Evolutionary conservation across 2,329 filamentous ascomycete species (phyloP).

Genomic region (Cladosporium sp.): DNA sequence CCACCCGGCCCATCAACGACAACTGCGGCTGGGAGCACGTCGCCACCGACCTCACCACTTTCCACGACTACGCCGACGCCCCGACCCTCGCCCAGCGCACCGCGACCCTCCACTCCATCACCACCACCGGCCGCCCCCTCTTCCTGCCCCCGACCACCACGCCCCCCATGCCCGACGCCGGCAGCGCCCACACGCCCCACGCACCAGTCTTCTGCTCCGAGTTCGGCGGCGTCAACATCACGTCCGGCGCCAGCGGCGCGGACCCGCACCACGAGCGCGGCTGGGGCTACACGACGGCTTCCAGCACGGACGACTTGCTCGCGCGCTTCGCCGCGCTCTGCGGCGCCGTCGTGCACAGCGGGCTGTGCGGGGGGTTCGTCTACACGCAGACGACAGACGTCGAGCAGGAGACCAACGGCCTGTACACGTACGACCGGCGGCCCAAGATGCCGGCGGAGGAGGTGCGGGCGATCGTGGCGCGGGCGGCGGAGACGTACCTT

Average conservation of each 20-base stretch:
- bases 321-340: slow-evolving; percentile 53
- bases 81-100: slow-evolving; percentile 52
- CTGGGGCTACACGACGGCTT: slow-evolving; percentile 65
- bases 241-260: slow-evolving; percentile 36
- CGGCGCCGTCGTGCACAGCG: slow-evolving; percentile 51
- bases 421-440: slow-evolving; percentile 57
- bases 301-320: slow-evolving; percentile 53
- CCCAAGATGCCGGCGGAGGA: slow-evolving; percentile 54
- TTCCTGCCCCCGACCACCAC: slow-evolving; percentile 46
- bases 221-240: slow-evolving; percentile 63
- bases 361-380: slow-evolving; percentile 56
- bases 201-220: slow-evolving; percentile 61
- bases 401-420: slow-evolving; percentile 62
- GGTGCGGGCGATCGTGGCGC: slow-evolving; percentile 54
- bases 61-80: slow-evolving; percentile 61
- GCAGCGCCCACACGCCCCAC: slow-evolving; percentile 46
- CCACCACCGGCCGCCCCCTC: slow-evolving; percentile 50
- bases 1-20: slow-evolving; percentile 60
- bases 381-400: slow-evolving; percentile 59
- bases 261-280: slow-evolving; percentile 35
- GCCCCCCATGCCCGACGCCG: slow-evolving; percentile 34
- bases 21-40: slow-evolving; percentile 70
- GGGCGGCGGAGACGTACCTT: slow-evolving; percentile 43
- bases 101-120: slow-evolving; percentile 47
- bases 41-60: slow-evolving; percentile 57